Evolutionary conservation across 1,284 basidiomycete species (phyloP).

Genomic region (Rhodotorula glutinis): DNA sequence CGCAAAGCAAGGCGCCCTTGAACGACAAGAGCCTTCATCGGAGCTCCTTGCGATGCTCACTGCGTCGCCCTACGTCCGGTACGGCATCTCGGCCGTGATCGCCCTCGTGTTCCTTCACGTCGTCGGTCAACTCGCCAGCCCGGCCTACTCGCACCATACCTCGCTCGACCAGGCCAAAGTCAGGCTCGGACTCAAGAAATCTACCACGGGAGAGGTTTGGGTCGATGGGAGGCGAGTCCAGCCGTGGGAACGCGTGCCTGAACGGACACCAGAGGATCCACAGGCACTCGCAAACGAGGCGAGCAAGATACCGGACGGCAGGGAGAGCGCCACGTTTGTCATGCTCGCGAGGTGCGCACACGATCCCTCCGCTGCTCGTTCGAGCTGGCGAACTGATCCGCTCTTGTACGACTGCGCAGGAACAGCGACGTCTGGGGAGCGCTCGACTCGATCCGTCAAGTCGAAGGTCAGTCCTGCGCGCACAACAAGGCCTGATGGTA

Average conservation of each 20-base stretch:
- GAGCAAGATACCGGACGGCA: background rate
- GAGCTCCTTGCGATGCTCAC: background rate
- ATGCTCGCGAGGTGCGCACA: constrained; percentile 40
- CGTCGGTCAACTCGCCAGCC: constrained; percentile 1
- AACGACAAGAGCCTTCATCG: no score
- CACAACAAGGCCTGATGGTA: no score
- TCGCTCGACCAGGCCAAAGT: constrained; percentile 12
- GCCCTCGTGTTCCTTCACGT: constrained; percentile 14
- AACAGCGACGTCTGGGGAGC: constrained; percentile 46
- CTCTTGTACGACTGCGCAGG: constrained; percentile 17
- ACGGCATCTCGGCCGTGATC: background rate
- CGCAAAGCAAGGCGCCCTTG: no score
- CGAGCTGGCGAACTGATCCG: no score
- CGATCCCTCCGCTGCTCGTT: no score
- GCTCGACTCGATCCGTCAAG: constrained; percentile 38
- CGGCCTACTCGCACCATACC: constrained; percentile 9
- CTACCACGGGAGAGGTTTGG: constrained; percentile 2
- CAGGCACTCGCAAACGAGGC: background rate
- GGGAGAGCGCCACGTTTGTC: constrained; percentile 32
- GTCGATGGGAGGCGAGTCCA: constrained; percentile 1
- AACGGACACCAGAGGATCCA: no score
- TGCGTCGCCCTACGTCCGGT: constrained; percentile 10
- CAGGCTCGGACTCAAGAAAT: constrained; percentile 1
- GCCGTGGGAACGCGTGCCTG: constrained; percentile 6
- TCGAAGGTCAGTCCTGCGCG: constrained; percentile 19